Conservation (phyloP, 768 basidiomycete genomes). For the Candolleomyces eurysporus region DNA sequence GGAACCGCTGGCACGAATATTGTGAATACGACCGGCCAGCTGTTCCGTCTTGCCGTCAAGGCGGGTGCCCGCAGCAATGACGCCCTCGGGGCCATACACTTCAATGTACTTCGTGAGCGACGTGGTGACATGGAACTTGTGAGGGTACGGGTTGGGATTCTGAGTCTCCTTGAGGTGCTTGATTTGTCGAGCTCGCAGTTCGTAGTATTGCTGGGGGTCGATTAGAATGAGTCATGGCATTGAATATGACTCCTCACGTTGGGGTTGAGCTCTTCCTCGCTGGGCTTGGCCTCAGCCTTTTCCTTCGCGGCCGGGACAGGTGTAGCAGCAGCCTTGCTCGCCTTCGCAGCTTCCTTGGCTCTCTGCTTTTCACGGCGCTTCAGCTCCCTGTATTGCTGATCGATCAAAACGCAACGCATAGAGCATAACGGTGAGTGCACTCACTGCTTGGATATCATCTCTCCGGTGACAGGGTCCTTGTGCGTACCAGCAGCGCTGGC, state of each 20-base stretch:
- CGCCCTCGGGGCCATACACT: constrained; percentile 70
- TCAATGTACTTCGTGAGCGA: constrained; percentile 75
- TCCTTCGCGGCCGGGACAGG: constrained; percentile 38
- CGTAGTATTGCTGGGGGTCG: constrained; percentile 88
- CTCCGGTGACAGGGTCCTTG: constrained; percentile 88
- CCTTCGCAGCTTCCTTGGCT: constrained; percentile 76
- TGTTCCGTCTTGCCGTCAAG: constrained; percentile 55
- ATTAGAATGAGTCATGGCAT: constrained; percentile 1
- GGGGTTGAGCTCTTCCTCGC: constrained; percentile 86
- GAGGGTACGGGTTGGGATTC: constrained; percentile 93
- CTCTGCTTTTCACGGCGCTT: constrained; percentile 92
- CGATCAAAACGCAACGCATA: constrained; percentile 15
- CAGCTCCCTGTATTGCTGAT: constrained; percentile 66
- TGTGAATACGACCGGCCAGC: constrained; percentile 90
- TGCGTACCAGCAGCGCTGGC: constrained; percentile 37
- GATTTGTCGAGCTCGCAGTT: constrained; percentile 87
- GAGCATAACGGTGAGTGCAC: constrained; percentile 23
- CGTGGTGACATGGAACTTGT: constrained; percentile 92
- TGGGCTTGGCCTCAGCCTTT: constrained; percentile 43
- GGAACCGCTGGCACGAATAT: constrained; percentile 75
- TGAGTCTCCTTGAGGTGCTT: constrained; percentile 80
- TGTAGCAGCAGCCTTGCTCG: constrained; percentile 44
- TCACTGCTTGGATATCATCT: constrained; percentile 95
- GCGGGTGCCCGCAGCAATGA: constrained; percentile 65
- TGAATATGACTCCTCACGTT: constrained; percentile 55